Conservation (phyloP, 2,329 filamentous ascomycete species). For the Cladosporium colombiae region DNA sequence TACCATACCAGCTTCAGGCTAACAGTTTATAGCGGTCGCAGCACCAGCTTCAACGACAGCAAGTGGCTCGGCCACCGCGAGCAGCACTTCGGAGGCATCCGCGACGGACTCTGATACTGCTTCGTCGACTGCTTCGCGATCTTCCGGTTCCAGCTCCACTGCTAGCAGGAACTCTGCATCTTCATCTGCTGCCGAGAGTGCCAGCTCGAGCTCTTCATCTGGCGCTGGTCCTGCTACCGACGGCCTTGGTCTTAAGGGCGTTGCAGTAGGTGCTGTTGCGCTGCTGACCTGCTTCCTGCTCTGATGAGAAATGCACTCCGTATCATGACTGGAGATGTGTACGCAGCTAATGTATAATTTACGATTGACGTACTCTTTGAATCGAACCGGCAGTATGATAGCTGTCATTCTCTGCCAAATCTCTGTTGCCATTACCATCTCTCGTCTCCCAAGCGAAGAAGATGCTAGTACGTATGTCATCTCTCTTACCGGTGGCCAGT, state of each 20-base stretch:
- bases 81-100: background rate
- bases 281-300: background rate
- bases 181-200: background rate
- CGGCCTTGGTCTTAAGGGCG: background rate
- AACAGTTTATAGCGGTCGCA: background rate
- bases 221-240: background rate
- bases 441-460: background rate
- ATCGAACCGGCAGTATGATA: background rate
- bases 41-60: background rate
- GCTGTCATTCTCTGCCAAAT: background rate
- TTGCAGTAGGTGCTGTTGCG: background rate
- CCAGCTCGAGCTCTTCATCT: slow-evolving; percentile 4
- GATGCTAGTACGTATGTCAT: background rate
- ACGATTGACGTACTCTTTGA: background rate
- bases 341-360: background rate
- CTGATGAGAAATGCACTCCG: background rate
- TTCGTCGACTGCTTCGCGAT: background rate
- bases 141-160: background rate
- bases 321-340: background rate
- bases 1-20: background rate
- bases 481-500: too few relatives aligned
- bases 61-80: background rate
- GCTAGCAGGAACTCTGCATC: background rate
- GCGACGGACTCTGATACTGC: background rate
- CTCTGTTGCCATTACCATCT: background rate